Conservation (phyloP, 345 rosid species). For the Citrus hindsii region DNA sequence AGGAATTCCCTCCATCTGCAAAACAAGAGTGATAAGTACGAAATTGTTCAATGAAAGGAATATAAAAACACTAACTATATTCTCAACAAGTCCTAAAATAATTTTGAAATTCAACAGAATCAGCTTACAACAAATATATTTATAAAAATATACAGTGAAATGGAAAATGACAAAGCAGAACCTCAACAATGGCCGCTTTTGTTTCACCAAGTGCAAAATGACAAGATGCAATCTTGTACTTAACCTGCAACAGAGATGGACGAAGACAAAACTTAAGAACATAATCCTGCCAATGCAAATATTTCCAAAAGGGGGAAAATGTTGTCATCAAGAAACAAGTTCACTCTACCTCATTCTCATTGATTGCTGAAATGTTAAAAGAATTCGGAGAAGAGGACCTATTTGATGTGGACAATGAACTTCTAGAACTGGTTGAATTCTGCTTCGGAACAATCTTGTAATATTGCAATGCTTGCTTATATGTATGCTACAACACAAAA, state of each 20-base stretch:
- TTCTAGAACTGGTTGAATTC: conserved; percentile 56
- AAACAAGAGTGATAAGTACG: conserved; percentile 6
- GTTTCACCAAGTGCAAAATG: conserved; percentile 66
- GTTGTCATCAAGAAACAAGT: not conserved
- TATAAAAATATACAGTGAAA: not conserved
- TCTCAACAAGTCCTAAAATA: not conserved
- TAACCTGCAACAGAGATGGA: conserved; percentile 50
- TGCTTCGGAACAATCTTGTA: conserved; percentile 74
- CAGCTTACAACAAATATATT: not conserved
- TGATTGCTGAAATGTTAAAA: conserved; percentile 53
- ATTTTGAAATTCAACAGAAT: not conserved
- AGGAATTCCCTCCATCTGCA: conserved; percentile 88
- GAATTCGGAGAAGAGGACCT: conserved; percentile 87
- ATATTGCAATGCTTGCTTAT: conserved; percentile 87
- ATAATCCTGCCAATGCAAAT: not conserved
- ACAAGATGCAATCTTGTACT: conserved; percentile 93
- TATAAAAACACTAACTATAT: not conserved
- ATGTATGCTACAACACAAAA: conserved; percentile 48
- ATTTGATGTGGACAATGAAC: conserved; percentile 60
- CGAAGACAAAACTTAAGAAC: not conserved
- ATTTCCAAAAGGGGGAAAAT: not conserved
- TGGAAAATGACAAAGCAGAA: conserved; percentile 22
- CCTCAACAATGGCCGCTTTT: conserved; percentile 88
- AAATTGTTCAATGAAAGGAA: not conserved
- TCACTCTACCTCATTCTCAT: conserved; percentile 76